Evolutionary conservation across 164 flowering plant species (phyloP).

Genomic region (Platanus orientalis): DNA sequence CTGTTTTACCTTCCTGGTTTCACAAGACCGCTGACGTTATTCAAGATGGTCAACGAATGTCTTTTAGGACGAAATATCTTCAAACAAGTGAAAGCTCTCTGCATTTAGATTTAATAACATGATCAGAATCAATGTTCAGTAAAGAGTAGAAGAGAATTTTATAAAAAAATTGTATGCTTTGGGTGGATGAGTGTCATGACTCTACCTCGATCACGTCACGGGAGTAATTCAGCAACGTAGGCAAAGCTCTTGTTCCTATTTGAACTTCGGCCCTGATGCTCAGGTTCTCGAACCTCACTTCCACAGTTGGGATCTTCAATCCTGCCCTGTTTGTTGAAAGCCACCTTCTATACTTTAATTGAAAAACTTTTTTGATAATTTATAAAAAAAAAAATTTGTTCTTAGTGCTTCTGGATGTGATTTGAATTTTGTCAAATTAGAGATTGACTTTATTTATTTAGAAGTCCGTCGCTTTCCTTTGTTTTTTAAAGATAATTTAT

Average conservation of each 20-base stretch:
- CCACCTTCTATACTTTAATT: too few relatives aligned
- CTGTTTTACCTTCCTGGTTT: conserved; percentile 85
- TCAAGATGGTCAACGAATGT: conserved; percentile 49
- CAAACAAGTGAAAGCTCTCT: conserved; percentile 40
- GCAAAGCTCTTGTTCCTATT: conserved; percentile 73
- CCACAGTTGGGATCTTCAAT: conserved; percentile 62
- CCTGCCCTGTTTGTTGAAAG: conserved; percentile 54
- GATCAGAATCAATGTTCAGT: not conserved
- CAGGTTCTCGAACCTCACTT: conserved; percentile 67
- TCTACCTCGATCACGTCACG: conserved; percentile 60
- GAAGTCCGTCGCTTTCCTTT: too few relatives aligned
- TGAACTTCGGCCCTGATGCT: conserved; percentile 55
- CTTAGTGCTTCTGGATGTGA: too few relatives aligned
- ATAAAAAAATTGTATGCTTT: not conserved
- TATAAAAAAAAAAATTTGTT: too few relatives aligned
- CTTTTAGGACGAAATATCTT: conserved; percentile 45
- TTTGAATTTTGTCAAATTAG: too few relatives aligned
- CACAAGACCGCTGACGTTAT: conserved; percentile 52
- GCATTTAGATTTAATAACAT: too few relatives aligned
- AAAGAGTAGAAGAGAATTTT: too few relatives aligned
- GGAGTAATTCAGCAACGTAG: conserved; percentile 58
- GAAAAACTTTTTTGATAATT: too few relatives aligned
- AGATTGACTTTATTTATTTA: too few relatives aligned
- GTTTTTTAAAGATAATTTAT: too few relatives aligned
- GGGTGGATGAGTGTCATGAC: not conserved